Conservation (phyloP, 1,284 basidiomycete species). For the Puccinia coronata region DNA sequence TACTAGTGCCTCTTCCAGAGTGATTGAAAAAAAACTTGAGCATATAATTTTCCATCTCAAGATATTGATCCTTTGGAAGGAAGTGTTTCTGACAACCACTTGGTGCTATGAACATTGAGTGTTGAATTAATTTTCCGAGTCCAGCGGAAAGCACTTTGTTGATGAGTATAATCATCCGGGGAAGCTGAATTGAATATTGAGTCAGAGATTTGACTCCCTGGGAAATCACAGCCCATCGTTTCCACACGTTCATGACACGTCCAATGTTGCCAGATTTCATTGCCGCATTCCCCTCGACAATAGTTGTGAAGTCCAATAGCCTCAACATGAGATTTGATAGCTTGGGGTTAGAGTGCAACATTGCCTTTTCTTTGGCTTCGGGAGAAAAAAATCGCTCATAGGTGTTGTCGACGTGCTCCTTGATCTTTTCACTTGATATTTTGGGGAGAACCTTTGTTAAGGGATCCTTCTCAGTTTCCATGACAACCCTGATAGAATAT, state of each 20-base stretch:
- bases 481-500: background rate
- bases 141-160: background rate
- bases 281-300: background rate
- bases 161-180: background rate
- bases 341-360: background rate
- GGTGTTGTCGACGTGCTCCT: background rate
- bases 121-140: background rate
- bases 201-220: constrained; percentile 9
- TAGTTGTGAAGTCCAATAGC: background rate
- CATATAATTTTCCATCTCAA: background rate
- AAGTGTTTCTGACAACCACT: constrained; percentile 13
- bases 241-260: background rate
- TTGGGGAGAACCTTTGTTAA: background rate
- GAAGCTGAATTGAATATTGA: constrained; percentile 12
- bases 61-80: background rate
- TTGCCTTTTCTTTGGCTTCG: background rate
- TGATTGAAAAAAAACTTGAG: constrained; percentile 23
- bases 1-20: constrained; percentile 10
- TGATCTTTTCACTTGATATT: background rate
- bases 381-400: background rate
- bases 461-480: background rate
- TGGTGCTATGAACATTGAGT: background rate
- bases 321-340: background rate
- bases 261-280: constrained; percentile 19
- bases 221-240: constrained; percentile 16